Evolutionary conservation across 2,329 filamentous ascomycete species (phyloP).

Genomic region (Talaromyces sp.): DNA sequence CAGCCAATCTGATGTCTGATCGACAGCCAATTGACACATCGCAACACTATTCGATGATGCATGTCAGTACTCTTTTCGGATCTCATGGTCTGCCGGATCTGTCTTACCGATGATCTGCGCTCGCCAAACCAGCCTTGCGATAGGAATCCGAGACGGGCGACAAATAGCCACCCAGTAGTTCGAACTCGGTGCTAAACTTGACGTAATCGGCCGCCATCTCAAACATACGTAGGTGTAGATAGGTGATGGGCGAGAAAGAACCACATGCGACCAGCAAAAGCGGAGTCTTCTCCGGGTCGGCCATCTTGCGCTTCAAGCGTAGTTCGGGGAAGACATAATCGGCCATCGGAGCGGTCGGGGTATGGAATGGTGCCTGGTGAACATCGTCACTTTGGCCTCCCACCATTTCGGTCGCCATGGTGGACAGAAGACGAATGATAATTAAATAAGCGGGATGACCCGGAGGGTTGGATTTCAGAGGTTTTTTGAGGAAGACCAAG

Average conservation of each 20-base stretch:
- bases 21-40: conserved; percentile 83
- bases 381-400: conserved; percentile 33
- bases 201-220: conserved; percentile 83
- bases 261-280: conserved; percentile 54
- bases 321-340: conserved; percentile 50
- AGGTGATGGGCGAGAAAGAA: conserved; percentile 65
- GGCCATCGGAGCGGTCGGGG: conserved; percentile 37
- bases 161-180: conserved; percentile 83
- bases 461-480: conserved; percentile 7
- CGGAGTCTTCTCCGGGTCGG: conserved; percentile 52
- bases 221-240: conserved; percentile 76
- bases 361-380: conserved; percentile 24
- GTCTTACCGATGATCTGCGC: conserved; percentile 65
- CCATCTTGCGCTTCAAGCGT: conserved; percentile 50
- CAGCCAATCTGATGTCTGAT: conserved; percentile 72
- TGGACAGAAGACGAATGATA: neutral
- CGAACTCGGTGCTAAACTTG: conserved; percentile 74
- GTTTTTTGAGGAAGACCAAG: neutral
- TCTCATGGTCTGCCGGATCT: too few relatives aligned
- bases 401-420: conserved; percentile 32
- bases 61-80: neutral
- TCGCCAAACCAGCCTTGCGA: conserved; percentile 78
- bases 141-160: conserved; percentile 76
- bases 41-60: conserved; percentile 56
- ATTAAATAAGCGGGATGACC: conserved; percentile 1